A percentile compares a stretch with the other conserved stretches of the same genome.
phyloP scores from a whole-genome alignment of 352 stramenopile genomes.

The Phytophthora fragariaefolia region DNA sequence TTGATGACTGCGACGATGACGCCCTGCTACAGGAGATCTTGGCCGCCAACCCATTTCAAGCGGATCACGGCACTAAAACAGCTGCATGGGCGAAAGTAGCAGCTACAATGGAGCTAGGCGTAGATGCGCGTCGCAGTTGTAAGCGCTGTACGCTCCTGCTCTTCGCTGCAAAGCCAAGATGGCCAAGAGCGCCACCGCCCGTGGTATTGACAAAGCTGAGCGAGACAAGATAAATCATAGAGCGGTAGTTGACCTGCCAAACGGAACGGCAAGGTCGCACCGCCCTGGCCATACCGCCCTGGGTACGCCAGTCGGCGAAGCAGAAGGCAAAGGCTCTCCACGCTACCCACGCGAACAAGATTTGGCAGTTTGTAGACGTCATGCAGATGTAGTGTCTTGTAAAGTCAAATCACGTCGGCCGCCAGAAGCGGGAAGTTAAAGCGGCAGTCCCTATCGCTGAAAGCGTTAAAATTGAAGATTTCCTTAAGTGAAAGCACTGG shows the following conservation, averaged over 20 bases:
- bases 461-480: not conserved
- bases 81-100: not conserved
- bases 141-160: not conserved
- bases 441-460: not conserved
- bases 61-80: not conserved
- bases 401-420: not conserved
- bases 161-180: not conserved
- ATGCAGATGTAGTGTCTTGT: not conserved
- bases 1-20: not conserved
- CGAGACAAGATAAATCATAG: not conserved
- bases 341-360: not conserved
- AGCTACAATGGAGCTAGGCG: not conserved
- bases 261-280: not conserved
- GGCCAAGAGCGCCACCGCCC: not conserved
- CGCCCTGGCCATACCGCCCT: not conserved
- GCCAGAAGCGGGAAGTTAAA: not conserved
- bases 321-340: not conserved
- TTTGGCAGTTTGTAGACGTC: not conserved
- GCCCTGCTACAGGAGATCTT: not conserved
- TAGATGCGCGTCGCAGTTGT: not conserved
- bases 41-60: not conserved
- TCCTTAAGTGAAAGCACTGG: not conserved
- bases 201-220: not conserved
- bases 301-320: not conserved
- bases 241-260: not conserved